Evolutionary conservation across 2,329 filamentous ascomycete genomes (phyloP).

Genomic region (Monilinia fructicola): DNA sequence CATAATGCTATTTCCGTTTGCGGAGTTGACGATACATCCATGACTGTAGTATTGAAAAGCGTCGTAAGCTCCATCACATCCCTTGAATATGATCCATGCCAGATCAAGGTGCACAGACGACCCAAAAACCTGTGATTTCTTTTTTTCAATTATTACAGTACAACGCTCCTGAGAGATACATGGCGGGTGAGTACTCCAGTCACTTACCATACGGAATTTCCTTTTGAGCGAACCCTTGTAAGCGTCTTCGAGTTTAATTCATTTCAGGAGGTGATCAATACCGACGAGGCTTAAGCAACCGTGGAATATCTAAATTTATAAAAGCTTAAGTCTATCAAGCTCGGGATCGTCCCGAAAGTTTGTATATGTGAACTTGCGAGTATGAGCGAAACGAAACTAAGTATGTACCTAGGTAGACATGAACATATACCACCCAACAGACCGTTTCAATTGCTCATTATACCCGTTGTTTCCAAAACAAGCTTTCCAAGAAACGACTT

Average conservation of each 20-base stretch:
- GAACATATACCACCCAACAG: background rate
- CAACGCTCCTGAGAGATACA: background rate
- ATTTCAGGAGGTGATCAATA: conserved; percentile 4
- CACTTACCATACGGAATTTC: background rate
- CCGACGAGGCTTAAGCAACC: background rate
- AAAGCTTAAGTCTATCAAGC: background rate
- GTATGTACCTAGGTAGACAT: no score
- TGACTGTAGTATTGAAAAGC: background rate
- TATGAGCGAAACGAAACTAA: background rate
- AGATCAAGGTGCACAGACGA: background rate
- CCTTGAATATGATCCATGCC: background rate
- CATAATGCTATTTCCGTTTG: background rate
- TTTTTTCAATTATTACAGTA: background rate
- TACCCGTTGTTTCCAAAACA: background rate
- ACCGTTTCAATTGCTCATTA: background rate
- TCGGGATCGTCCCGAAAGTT: background rate
- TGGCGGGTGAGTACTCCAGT: no score
- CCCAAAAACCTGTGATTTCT: background rate
- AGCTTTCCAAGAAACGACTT: background rate
- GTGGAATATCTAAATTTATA: background rate
- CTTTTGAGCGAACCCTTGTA: no score
- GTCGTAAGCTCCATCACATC: conserved; percentile 9
- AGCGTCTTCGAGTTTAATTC: background rate
- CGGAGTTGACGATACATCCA: background rate
- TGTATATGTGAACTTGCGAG: background rate